These are phyloP conservation scores for Candida sithepensis DNA, from an alignment of 805 yeast species.

Conservation along the genomic window DNA sequence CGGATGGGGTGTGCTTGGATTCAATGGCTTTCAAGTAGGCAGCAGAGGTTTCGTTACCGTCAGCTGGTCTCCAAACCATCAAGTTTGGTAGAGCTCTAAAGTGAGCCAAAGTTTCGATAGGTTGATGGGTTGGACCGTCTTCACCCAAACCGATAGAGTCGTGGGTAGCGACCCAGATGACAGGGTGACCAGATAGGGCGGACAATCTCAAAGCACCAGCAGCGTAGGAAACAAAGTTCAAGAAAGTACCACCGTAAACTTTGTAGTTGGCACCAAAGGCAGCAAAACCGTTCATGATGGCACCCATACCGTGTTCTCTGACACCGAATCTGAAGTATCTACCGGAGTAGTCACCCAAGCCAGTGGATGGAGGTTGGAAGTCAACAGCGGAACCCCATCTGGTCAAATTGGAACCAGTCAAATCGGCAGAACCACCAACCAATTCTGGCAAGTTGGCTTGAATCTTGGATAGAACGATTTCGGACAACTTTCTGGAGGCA, in stretches of 20 bases:
- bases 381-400: conserved; percentile 79
- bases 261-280: conserved; percentile 85
- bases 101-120: conserved; percentile 84
- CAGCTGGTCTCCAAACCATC: conserved; percentile 90
- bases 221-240: conserved; percentile 84
- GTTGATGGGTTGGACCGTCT: conserved; percentile 94
- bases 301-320: conserved; percentile 99
- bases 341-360: conserved; percentile 84
- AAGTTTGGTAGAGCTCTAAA: conserved; percentile 81
- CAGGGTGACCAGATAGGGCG: conserved; percentile 79
- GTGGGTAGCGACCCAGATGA: conserved; percentile 85
- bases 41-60: conserved; percentile 85
- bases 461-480: conserved; percentile 64
- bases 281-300: conserved; percentile 94
- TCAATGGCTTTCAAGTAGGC: conserved; percentile 67
- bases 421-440: conserved; percentile 97
- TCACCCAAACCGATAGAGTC: conserved; percentile 90
- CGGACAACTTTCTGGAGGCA: conserved; percentile 94
- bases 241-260: conserved; percentile 96
- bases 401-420: conserved; percentile 95
- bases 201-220: conserved; percentile 85
- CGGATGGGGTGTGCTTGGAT: conserved; percentile 62
- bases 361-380: conserved; percentile 84
- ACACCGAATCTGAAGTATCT: conserved; percentile 97
- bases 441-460: conserved; percentile 75